Evolutionary conservation across 1,284 basidiomycete genomes (phyloP), one percentile per base, ranked within the genome.

Genomic region (Trichosporon ovoides): DNA sequence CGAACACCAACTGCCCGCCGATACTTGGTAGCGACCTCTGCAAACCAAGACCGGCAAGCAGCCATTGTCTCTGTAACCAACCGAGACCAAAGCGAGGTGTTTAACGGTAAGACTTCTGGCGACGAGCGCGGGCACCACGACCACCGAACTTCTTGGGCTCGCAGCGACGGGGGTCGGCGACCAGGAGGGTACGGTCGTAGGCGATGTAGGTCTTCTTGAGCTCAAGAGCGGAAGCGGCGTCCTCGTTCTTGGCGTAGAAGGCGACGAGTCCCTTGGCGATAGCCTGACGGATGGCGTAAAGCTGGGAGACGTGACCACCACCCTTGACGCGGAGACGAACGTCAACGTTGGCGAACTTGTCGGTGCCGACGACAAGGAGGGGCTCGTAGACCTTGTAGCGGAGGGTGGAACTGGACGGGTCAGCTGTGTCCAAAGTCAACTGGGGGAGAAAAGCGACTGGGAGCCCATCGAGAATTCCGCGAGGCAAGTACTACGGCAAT

Each of bases 131-230:
- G 68, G 92, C 92, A 87, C 92, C 92, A 77, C 82, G 83, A 83
- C 92, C 92, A 85, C 92, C 92, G 78, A 97, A 95, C 78, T 97
- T 98, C 88, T 98, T 98, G 74, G 95, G 95, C 81, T 98, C 95
- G 88, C 90, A 91, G 82, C 94, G 88, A 81, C 94, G 88, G 72
- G 96, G 96, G 82, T 99, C 96, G 68, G 96, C 93, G 72, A 98
- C 96, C 76, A 99, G 82, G 64, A 98, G 83, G 57, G 90, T 87
- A 75, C 96, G 84, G 84, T 97, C 93, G 79, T 97, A 97, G 24
- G 91, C 86, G 62, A 96, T 89, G 68, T 96, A 81, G 78, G 90
- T 90, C 85, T 96, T 96, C 85, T 95, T 95, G 79, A 97, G 79
- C 80, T 94, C 92, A 80, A 97, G 85, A 28, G 96, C 92, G 70